These are phyloP conservation scores for Fusarium tjaetaba DNA, from an alignment of 2,329 filamentous ascomycete genomes.

Conservation along the genomic window DNA sequence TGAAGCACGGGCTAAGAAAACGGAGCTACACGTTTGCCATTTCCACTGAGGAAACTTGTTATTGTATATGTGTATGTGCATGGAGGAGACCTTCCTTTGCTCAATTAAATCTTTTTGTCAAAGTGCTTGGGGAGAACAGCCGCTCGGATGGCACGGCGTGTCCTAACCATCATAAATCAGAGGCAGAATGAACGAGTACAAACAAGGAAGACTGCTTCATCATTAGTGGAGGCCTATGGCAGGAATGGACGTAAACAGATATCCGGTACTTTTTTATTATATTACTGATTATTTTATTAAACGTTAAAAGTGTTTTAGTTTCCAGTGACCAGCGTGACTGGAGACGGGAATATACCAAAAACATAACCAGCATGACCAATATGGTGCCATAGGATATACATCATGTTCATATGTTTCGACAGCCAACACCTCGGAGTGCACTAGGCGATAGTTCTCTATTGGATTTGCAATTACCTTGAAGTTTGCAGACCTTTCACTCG, in stretches of 20 bases:
- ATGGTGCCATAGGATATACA: neutral
- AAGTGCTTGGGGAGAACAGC: neutral
- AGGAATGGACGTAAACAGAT: neutral
- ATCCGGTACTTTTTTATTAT: neutral
- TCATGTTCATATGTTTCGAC: neutral
- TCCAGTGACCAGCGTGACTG: neutral
- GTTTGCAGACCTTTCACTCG: neutral
- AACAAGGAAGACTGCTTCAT: neutral
- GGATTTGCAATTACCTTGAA: neutral
- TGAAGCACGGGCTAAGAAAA: neutral
- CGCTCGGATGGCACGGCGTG: neutral
- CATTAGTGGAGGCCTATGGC: neutral
- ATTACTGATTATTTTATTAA: neutral
- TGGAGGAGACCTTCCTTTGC: neutral
- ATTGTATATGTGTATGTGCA: neutral
- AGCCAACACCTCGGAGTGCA: neutral
- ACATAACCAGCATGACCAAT: neutral
- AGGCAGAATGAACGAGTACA: neutral
- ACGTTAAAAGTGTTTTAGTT: neutral
- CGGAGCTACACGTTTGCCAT: neutral
- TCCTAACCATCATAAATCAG: neutral
- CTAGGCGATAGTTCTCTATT: neutral
- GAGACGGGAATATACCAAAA: neutral
- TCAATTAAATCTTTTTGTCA: neutral
- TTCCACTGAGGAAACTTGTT: neutral